Evolutionary conservation across 179 eudicot species (phyloP), one percentile per base, ranked within the genome.

Genomic region (Corrigiola litoralis): DNA sequence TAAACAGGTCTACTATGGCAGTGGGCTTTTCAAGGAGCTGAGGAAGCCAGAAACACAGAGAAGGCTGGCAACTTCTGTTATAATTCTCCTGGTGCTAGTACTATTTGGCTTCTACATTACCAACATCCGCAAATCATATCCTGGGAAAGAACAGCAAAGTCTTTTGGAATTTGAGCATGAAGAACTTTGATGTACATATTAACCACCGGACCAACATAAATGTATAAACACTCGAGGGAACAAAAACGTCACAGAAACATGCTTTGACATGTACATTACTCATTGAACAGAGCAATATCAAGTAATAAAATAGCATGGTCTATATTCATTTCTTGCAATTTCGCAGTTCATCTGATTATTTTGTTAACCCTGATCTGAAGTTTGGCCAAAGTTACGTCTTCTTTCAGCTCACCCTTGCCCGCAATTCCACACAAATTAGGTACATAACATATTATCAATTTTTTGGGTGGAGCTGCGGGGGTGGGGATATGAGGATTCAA

Each of bases 21-120:
- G 67, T 33, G 61, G 27, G 42, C 24, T 78, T 37, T 67, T 70
- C 6, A 68, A 67, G 65, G 74, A 75, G 57, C 48, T 75, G 58
- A 77, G 51, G 80, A 79, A 68, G 66, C 69, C 80, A 12, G 77
- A 61, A 52, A 72, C 55, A 32, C 38, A 54, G 65, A 72, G 67
- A 53, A 77, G 64, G 63, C 11, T 79, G 14, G 65, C 42, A 54
- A 64, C 70, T 58, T 67, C 65, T 58, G 69, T 70, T 72, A 54
- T 79, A 12, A n/a, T 75, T 23, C 74, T 65, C 42, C 18, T 80
- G 67, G 60, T 65, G 6, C 24, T 61, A 41, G 32, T 28, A 29
- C 25, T 61, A 11, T 45, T 82, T 33, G 81, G 80, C 62, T 49
- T 79, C 42, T 74, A 76, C 47, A 45, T 79, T 36, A 31, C 38